These are phyloP conservation scores for Sporothrix phasma DNA, from an alignment of 2,329 filamentous ascomycete species.

Conservation along the genomic window DNA sequence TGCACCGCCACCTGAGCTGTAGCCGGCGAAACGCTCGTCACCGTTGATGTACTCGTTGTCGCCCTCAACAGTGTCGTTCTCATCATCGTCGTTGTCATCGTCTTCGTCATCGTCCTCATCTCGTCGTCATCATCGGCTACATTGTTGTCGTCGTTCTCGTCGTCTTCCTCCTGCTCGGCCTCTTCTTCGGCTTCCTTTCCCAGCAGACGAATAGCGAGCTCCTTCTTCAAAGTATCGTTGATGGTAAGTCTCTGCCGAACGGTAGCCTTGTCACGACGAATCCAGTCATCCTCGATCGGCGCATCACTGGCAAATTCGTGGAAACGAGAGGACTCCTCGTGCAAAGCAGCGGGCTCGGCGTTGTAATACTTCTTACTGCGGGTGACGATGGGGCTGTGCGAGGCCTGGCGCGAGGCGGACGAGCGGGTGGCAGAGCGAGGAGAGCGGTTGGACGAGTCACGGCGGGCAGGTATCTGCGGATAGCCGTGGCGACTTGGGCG, in stretches of 20 bases:
- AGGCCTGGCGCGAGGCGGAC: slow-evolving; percentile 28
- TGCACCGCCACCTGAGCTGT: slow-evolving; percentile 44
- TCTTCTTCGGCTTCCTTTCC: slow-evolving; percentile 89
- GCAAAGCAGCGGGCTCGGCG: slow-evolving; percentile 40
- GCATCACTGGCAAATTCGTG: slow-evolving; percentile 86
- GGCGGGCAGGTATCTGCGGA: slow-evolving; percentile 21
- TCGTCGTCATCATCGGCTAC: slow-evolving; percentile 43
- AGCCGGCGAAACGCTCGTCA: slow-evolving; percentile 41
- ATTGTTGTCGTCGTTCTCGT: slow-evolving; percentile 37
- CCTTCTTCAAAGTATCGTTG: slow-evolving; percentile 79
- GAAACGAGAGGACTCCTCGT: slow-evolving; percentile 54
- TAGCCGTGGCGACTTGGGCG: slow-evolving; percentile 25
- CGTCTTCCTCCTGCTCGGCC: slow-evolving; percentile 62
- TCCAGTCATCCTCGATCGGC: slow-evolving; percentile 83
- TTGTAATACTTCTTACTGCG: slow-evolving; percentile 40
- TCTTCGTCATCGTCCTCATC: slow-evolving; percentile 43
- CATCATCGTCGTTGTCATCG: slow-evolving; percentile 33
- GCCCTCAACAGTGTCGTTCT: slow-evolving; percentile 28
- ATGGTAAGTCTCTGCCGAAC: slow-evolving; percentile 66
- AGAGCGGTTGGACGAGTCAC: slow-evolving; percentile 14
- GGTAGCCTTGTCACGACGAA: slow-evolving; percentile 55
- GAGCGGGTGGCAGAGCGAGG: slow-evolving; percentile 18
- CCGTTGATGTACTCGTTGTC: slow-evolving; percentile 41
- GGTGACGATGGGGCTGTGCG: slow-evolving; percentile 30
- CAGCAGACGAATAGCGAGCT: slow-evolving; percentile 76